Percentiles rank a stretch among this genome's conserved stretches.
Conservation (phyloP, 1,139 yeast genomes). For the Blastobotrys capitulatus region DNA sequence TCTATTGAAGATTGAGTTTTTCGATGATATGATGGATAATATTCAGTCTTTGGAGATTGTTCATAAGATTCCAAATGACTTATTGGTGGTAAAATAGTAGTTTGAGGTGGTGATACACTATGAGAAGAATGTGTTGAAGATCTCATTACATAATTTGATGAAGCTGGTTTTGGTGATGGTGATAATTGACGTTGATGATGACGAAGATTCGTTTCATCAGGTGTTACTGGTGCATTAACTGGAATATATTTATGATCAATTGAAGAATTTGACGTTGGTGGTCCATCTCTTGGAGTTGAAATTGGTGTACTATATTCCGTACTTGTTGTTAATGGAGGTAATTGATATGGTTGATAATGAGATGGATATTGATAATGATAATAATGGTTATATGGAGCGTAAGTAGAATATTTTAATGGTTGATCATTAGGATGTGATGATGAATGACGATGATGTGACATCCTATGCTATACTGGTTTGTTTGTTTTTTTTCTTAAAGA, state of each 20-base stretch:
- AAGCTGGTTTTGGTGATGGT: background rate
- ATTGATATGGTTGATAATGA: background rate
- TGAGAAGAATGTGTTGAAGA: background rate
- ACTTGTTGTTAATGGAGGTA: background rate
- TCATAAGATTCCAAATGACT: constrained; percentile 1
- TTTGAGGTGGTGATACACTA: constrained; percentile 5
- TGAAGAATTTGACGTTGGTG: background rate
- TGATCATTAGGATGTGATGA: background rate
- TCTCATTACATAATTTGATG: background rate
- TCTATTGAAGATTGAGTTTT: background rate
- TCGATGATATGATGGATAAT: background rate
- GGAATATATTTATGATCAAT: background rate
- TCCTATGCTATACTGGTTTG: too few relatives aligned
- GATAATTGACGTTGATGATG: background rate
- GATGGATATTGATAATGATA: background rate
- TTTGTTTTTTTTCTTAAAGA: too few relatives aligned
- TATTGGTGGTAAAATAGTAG: constrained; percentile 6
- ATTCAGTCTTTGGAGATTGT: background rate
- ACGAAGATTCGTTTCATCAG: too few relatives aligned
- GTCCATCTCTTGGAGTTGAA: constrained; percentile 1
- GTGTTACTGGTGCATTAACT: constrained; percentile 1
- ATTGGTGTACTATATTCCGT: background rate
- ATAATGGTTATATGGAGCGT: background rate
- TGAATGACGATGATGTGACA: constrained; percentile 1
- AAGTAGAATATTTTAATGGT: background rate